Base-by-base conservation (phyloP, 441 rosid genomes). In the Metrosideros polymorpha region DNA sequence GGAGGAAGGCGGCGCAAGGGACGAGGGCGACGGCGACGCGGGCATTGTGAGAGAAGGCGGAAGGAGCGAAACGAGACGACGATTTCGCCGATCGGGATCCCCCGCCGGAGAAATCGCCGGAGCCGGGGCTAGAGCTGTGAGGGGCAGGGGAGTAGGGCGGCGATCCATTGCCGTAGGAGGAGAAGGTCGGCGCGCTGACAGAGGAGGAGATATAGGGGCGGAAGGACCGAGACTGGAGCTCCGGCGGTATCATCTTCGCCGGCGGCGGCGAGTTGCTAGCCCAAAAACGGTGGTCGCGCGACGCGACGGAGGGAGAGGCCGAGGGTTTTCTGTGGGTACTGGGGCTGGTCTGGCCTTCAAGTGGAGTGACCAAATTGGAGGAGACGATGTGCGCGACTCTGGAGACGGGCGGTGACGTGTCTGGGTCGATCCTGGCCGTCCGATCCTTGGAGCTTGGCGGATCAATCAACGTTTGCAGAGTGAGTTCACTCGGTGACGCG, bases 211-310 rank as follows among this genome's bases (percentile, higher is more conserved):
- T 94, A 91, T 94, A 94, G 9, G 99, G 98, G 66, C 98, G 95
- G 92, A 93, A 94, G 52, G 95, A 91, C 89, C 98, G 95, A 25
- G 99, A 63, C 87, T 96, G 97, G 79, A 95, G 94, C 95, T 95
- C 98, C 97, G 97, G 97, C 92, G 99, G 97, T 87, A 96, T 83
- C 99, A 96, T 97, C 87, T 89, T 95, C 88, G 90, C 87, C 92
- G 87, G 87, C 57, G 27, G 43, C 43, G 76, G 47, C 4, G 19
- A 6, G 45, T 24, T 13, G 4, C 13, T 25, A 19, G 57, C n/a
- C n/a, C n/a, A 24, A 25, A 24, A 24, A 39, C 12, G 45, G 24
- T 2, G 45, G 45, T 39, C 45, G 27, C 14, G 77, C 2, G 2
- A 10, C 27, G 17, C 1, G 2, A 5, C 24, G 27, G 43, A 35